These are phyloP conservation scores for Pseudogymnoascus sp. DNA, from an alignment of 2,329 filamentous ascomycete species.

Conservation along the genomic window DNA sequence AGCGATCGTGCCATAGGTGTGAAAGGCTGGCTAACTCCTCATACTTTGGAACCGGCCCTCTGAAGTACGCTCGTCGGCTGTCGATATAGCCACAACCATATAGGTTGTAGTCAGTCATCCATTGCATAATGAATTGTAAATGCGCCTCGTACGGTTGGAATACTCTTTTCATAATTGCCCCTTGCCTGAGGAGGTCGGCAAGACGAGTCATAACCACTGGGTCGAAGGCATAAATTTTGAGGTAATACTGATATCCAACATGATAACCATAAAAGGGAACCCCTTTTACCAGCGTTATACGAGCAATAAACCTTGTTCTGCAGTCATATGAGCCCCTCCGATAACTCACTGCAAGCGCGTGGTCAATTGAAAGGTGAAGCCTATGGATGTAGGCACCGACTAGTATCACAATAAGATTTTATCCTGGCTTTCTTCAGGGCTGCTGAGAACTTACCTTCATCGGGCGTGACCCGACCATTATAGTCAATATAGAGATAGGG, in stretches of 20 bases:
- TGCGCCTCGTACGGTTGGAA: constrained; percentile 95
- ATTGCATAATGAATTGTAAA: constrained; percentile 84
- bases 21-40: constrained; percentile 49
- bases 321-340: constrained; percentile 64
- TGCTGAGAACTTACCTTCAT: constrained; percentile 51
- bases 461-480: constrained; percentile 54
- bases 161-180: constrained; percentile 70
- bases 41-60: constrained; percentile 64
- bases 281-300: constrained; percentile 86
- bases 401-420: constrained; percentile 28
- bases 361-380: constrained; percentile 81
- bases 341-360: constrained; percentile 79
- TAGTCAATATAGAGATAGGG: constrained; percentile 95
- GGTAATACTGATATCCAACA: constrained; percentile 81
- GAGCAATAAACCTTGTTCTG: constrained; percentile 69
- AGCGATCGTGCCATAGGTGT: constrained; percentile 74
- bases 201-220: constrained; percentile 80
- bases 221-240: constrained; percentile 93
- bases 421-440: not conserved
- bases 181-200: constrained; percentile 78
- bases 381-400: constrained; percentile 69
- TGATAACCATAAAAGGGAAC: constrained; percentile 94
- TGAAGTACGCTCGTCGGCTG: constrained; percentile 61
- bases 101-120: constrained; percentile 97
- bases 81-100: constrained; percentile 89